phyloP scores from a whole-genome alignment of 176 grass and related monocot genomes.

The Aechmea fasciata region DNA sequence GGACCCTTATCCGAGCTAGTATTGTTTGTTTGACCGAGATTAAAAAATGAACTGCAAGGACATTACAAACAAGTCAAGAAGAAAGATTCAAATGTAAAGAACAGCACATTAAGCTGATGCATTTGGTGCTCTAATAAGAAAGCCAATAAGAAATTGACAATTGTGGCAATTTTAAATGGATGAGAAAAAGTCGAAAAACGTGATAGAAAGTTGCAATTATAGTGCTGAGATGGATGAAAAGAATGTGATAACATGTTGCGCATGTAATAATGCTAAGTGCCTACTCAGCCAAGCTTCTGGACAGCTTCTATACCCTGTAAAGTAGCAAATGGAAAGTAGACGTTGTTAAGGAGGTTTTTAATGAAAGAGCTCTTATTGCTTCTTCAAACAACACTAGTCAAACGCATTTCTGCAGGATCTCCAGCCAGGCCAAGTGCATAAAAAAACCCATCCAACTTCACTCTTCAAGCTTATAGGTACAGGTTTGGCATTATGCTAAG shows the following conservation, averaged over 20 bases:
- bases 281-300: too few relatives aligned
- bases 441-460: not conserved
- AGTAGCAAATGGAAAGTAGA: too few relatives aligned
- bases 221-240: conserved; percentile 11
- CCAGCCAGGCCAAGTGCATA: too few relatives aligned
- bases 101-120: not conserved
- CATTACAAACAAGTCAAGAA: not conserved
- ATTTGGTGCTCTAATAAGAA: not conserved
- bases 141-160: not conserved
- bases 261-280: too few relatives aligned
- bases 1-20: conserved; percentile 35
- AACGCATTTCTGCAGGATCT: too few relatives aligned
- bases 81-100: not conserved
- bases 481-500: not conserved
- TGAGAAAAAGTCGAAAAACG: not conserved
- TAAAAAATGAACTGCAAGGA: conserved; percentile 63
- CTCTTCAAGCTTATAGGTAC: not conserved
- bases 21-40: conserved; percentile 59
- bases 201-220: not conserved
- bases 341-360: too few relatives aligned
- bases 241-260: not conserved
- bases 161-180: not conserved
- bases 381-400: too few relatives aligned
- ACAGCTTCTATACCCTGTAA: too few relatives aligned
- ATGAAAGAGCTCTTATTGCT: too few relatives aligned